Evolutionary conservation across 768 basidiomycete species (phyloP), one percentile per base, ranked within the genome.

Genomic region (Guyanaporus albipodus): DNA sequence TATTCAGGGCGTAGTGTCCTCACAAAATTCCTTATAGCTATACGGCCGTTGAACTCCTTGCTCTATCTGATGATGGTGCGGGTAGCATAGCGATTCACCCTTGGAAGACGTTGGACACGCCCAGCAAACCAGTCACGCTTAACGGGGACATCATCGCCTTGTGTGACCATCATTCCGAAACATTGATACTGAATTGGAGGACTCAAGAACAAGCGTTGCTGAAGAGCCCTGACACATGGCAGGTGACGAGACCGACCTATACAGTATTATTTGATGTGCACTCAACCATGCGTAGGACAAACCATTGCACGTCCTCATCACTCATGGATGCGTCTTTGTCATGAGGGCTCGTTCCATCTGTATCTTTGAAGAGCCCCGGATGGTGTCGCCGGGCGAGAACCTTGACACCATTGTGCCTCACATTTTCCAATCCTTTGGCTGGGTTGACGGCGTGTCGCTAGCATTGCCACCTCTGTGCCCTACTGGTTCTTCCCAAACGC

Each of bases 381-480:
- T 83, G 23, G 50, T 48, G 8, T 29, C 54, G 21, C 53, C 53
- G 8, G 52, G 46, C 0, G 35, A 54, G 8, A 22, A 51, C 23
- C 57, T 60, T 10, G 41, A 54, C 26, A 44, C 42, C 4, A 43
- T 48, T 4, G 46, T 67, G 0, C 72, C 76, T 44, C 42, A 56
- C 1, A 68, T 75, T 0, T 58, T 72, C 31, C 74, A 72, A 1
- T 77, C 78, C 3, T 84, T 83, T 53, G 83, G 83, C 14, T 85
- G 83, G 83, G 74, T 83, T 12, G 84, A 85, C 43, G 77, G 78
- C 8, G 70, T 81, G 29, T 73, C 73, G 2, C 70, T 77, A 2
- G 52, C 68, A 1, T 52, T 61, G 46, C 26, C 33, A 1, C 38
- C 42, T 5, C 24, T 27, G 24, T 28, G 6, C n/a, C 34, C 49